Percentiles rank a stretch among this genome's conserved stretches.
Evolutionary conservation across 768 basidiomycete species (phyloP).

Genomic region (Hebeloma cylindrosporum): DNA sequence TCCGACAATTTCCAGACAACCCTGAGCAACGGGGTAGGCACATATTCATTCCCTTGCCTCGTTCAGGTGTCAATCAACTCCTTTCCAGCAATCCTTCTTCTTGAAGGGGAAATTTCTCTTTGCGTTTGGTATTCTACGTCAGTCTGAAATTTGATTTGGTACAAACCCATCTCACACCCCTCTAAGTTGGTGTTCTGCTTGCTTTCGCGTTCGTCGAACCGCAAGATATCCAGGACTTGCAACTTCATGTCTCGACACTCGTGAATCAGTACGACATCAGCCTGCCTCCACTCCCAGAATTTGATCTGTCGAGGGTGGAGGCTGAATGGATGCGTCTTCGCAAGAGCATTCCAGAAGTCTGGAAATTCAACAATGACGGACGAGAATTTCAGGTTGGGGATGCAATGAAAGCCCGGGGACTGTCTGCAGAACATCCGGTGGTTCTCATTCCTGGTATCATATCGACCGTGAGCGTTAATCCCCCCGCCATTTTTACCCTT

Average conservation of each 20-base stretch:
- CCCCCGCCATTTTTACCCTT: neutral
- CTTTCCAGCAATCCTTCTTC: slow-evolving; percentile 27
- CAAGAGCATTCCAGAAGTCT: slow-evolving; percentile 72
- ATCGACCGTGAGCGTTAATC: slow-evolving; percentile 60
- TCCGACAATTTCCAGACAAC: neutral
- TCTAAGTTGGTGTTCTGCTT: slow-evolving; percentile 61
- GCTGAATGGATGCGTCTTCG: slow-evolving; percentile 68
- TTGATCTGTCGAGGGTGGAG: slow-evolving; percentile 70
- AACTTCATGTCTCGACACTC: slow-evolving; percentile 62
- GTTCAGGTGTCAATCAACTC: too few relatives aligned
- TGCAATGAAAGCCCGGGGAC: slow-evolving; percentile 57
- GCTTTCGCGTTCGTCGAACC: slow-evolving; percentile 69
- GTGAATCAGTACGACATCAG: slow-evolving; percentile 72
- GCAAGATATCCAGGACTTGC: slow-evolving; percentile 64
- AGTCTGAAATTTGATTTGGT: slow-evolving; percentile 5
- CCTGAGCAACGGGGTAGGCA: too few relatives aligned
- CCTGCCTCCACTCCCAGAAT: slow-evolving; percentile 58
- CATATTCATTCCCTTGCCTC: too few relatives aligned
- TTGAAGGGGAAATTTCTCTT: slow-evolving; percentile 60
- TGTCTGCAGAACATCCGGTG: slow-evolving; percentile 74
- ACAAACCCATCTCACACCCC: neutral
- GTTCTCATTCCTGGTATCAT: slow-evolving; percentile 89
- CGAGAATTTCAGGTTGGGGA: slow-evolving; percentile 81
- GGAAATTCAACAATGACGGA: slow-evolving; percentile 80
- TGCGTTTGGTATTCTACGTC: slow-evolving; percentile 65